These are phyloP conservation scores for Dendrobium officinale DNA, from an alignment of 106 monocot species.

Conservation along the genomic window DNA sequence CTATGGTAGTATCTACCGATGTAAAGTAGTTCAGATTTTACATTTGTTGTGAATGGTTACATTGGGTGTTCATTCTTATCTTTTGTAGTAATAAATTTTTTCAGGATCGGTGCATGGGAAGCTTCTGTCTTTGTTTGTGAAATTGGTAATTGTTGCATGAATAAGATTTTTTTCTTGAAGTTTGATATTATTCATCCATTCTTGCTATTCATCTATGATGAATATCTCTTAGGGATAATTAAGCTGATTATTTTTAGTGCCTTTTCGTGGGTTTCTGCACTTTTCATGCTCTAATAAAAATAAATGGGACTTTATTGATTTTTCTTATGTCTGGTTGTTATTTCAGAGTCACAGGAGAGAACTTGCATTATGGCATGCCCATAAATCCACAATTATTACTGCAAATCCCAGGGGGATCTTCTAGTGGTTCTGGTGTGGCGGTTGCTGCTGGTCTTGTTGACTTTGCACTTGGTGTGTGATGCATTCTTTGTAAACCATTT, in stretches of 20 bases:
- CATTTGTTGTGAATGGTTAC: not conserved
- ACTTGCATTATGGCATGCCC: slow-evolving; percentile 80
- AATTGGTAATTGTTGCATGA: not conserved
- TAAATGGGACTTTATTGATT: not conserved
- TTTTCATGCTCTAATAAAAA: not conserved
- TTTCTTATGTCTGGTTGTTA: slow-evolving; percentile 6
- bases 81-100: not conserved
- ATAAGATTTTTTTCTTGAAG: not conserved
- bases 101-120: not conserved
- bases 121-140: not conserved
- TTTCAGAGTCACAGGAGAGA: slow-evolving; percentile 75
- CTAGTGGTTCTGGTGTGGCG: slow-evolving; percentile 86
- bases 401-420: slow-evolving; percentile 78
- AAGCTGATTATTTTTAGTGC: not conserved
- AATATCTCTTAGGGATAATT: not conserved
- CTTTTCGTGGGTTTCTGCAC: not conserved
- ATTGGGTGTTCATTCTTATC: not conserved
- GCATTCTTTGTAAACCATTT: not conserved
- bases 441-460: slow-evolving; percentile 87
- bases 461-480: slow-evolving; percentile 70
- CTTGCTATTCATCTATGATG: not conserved
- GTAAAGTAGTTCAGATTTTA: not conserved
- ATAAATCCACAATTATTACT: slow-evolving; percentile 54
- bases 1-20: not conserved
- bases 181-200: not conserved